Evolutionary conservation across 2,329 filamentous ascomycete genomes (phyloP).

Genomic region (Colletotrichum trifolii): DNA sequence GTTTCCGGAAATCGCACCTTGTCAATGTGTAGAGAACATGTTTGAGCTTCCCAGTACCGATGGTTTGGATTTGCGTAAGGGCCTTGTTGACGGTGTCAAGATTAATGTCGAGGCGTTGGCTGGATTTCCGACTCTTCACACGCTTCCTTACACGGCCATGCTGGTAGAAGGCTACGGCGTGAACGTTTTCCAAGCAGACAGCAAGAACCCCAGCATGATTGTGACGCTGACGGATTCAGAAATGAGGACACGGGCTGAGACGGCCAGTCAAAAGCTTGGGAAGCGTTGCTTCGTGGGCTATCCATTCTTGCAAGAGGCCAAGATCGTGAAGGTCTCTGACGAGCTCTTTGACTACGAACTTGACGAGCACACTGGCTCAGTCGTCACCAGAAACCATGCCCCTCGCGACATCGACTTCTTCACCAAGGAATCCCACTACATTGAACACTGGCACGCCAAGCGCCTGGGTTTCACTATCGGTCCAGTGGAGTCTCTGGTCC

Average conservation of each 20-base stretch:
- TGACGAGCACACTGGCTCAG: constrained; percentile 71
- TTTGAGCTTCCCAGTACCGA: constrained; percentile 95
- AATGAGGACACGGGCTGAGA: constrained; percentile 73
- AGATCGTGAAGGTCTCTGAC: constrained; percentile 88
- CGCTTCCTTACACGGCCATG: constrained; percentile 82
- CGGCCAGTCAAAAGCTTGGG: constrained; percentile 83
- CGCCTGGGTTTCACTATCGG: constrained; percentile 89
- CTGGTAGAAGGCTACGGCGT: constrained; percentile 82
- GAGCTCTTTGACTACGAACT: constrained; percentile 91
- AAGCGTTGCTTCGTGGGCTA: constrained; percentile 92
- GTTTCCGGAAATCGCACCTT: constrained; percentile 88
- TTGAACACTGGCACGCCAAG: constrained; percentile 91
- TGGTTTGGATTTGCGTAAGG: constrained; percentile 85
- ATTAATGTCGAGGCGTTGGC: constrained; percentile 86
- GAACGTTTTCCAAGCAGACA: constrained; percentile 95
- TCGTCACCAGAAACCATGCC: constrained; percentile 77
- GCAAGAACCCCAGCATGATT: constrained; percentile 95
- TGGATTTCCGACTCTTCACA: constrained; percentile 91
- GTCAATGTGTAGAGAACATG: constrained; percentile 93
- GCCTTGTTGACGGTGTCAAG: constrained; percentile 85
- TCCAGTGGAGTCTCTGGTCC: constrained; percentile 86
- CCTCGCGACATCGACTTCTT: constrained; percentile 84
- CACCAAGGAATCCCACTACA: constrained; percentile 82
- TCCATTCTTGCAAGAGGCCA: constrained; percentile 94
- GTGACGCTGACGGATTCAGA: constrained; percentile 85